Evolutionary conservation across 495 filamentous ascomycete genomes (phyloP).

Genomic region (Venustampulla echinocandica): DNA sequence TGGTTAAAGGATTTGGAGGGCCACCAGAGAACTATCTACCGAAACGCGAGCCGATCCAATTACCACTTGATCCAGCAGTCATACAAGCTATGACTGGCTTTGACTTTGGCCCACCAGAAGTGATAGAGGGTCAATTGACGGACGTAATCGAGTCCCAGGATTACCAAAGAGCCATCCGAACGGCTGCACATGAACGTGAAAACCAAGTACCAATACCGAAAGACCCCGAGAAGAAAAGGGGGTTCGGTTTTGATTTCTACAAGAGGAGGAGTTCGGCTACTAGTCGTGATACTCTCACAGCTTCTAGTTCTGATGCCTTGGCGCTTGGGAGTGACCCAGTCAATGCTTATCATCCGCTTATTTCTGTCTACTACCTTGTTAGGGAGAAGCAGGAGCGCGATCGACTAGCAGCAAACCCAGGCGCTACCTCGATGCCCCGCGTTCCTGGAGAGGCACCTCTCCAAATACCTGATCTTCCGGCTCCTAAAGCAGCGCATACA

Average conservation of each 20-base stretch:
- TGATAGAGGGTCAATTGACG: conserved; percentile 71
- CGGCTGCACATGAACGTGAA: conserved; percentile 54
- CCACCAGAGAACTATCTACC: conserved; percentile 89
- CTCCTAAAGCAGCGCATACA: conserved; percentile 86
- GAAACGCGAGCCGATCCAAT: conserved; percentile 68
- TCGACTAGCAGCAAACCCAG: conserved; percentile 51
- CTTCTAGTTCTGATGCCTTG: conserved; percentile 73
- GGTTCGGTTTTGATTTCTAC: conserved; percentile 92
- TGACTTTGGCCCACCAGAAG: conserved; percentile 84
- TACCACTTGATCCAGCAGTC: conserved; percentile 76
- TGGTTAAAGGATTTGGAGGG: conserved; percentile 81
- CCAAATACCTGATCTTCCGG: conserved; percentile 56
- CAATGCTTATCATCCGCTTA: conserved; percentile 86
- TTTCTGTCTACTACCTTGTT: conserved; percentile 94
- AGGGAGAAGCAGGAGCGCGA: conserved; percentile 90
- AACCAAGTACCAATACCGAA: conserved; percentile 51
- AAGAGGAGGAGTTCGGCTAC: conserved; percentile 81
- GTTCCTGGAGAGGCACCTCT: conserved; percentile 51
- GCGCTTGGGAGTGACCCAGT: conserved; percentile 77
- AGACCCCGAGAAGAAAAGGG: conserved; percentile 71
- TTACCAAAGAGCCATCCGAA: conserved; percentile 71
- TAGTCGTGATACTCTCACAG: conserved; percentile 84
- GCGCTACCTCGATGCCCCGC: conserved; percentile 46
- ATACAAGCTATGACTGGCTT: conserved; percentile 95
- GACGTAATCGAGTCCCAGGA: conserved; percentile 83